Evolutionary conservation across 2,329 filamentous ascomycete genomes (phyloP).

Genomic region (Lecanoromycetidae sp.): DNA sequence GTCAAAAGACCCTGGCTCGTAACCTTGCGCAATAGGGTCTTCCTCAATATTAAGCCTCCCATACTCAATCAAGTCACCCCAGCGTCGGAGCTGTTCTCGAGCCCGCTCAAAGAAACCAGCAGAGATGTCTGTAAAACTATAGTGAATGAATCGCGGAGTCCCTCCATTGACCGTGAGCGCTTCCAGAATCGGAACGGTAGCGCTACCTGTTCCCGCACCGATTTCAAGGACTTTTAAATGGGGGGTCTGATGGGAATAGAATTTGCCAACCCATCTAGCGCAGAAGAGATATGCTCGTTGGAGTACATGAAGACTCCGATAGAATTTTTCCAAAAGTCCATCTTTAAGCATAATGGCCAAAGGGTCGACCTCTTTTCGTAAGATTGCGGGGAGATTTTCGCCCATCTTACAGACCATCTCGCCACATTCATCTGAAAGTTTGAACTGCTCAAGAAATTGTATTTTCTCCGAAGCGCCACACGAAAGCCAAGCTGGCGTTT

Average conservation of each 20-base stretch:
- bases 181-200: background rate
- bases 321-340: constrained; percentile 5
- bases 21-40: constrained; percentile 21
- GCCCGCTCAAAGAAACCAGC: constrained; percentile 15
- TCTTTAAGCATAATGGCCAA: constrained; percentile 8
- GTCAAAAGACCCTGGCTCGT: constrained; percentile 22
- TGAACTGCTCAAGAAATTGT: background rate
- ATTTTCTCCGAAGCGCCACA: background rate
- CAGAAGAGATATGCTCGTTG: background rate
- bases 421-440: background rate
- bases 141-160: constrained; percentile 10
- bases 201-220: background rate
- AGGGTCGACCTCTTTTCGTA: background rate
- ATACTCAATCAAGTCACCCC: constrained; percentile 16
- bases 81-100: constrained; percentile 10
- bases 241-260: constrained; percentile 1
- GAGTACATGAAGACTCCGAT: background rate
- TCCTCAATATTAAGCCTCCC: constrained; percentile 23
- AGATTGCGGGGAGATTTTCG: constrained; percentile 1
- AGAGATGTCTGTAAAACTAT: constrained; percentile 20
- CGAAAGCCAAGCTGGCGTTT: background rate
- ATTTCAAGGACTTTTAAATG: constrained; percentile 4
- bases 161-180: background rate
- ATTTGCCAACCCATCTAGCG: background rate
- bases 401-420: constrained; percentile 3